Percentiles rank a stretch among this genome's conserved stretches.
phyloP scores from a whole-genome alignment of 2,329 filamentous ascomycete genomes.

The Monosporascus sp. region DNA sequence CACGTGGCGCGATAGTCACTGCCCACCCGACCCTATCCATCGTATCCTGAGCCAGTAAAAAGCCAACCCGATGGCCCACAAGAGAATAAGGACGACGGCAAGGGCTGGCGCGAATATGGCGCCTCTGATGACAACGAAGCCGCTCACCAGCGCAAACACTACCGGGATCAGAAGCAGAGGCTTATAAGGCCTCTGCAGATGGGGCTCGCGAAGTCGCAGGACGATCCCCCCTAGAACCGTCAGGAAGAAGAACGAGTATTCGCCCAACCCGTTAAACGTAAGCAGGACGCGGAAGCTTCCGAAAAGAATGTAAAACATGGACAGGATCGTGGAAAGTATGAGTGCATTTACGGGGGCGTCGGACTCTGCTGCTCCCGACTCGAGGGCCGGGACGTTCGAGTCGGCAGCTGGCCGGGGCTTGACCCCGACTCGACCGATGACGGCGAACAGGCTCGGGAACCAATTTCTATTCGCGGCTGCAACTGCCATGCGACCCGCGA shows the following conservation, averaged over 20 bases:
- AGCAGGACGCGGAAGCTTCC: constrained; percentile 57
- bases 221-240: constrained; percentile 55
- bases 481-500: constrained; percentile 56
- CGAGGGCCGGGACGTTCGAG: not conserved
- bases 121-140: constrained; percentile 53
- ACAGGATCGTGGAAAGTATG: constrained; percentile 42
- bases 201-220: constrained; percentile 51
- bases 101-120: constrained; percentile 54
- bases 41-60: constrained; percentile 32
- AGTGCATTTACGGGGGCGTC: constrained; percentile 53
- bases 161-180: constrained; percentile 45
- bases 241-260: constrained; percentile 61
- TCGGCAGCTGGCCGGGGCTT: constrained; percentile 4
- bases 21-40: not conserved
- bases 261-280: constrained; percentile 54
- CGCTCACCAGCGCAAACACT: constrained; percentile 52
- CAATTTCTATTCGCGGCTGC: constrained; percentile 50
- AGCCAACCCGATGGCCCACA: constrained; percentile 44
- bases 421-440: constrained; percentile 39
- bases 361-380: constrained; percentile 20
- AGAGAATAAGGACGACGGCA: constrained; percentile 43
- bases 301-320: constrained; percentile 52
- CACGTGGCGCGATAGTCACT: too few relatives aligned
- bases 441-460: constrained; percentile 41
- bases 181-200: constrained; percentile 50